Evolutionary conservation across 768 basidiomycete genomes (phyloP), one percentile per base, ranked within the genome.

Genomic region (Podaxis sp.): DNA sequence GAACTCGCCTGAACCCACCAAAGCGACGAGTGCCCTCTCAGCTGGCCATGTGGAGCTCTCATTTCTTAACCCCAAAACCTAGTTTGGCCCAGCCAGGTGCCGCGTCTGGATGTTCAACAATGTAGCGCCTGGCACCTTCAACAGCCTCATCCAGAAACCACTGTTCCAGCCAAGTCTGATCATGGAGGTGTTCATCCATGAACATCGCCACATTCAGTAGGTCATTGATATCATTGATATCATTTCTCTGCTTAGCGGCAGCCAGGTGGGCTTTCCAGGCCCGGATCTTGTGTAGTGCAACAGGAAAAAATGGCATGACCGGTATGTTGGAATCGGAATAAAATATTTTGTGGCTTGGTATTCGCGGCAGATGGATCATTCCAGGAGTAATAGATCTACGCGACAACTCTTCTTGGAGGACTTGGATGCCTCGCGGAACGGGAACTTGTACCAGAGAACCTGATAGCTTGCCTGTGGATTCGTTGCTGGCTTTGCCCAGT

Each of bases 281-380:
- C 11, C 80, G 63, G 14, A 76, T 55, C 6, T 80, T 65, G 36
- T 65, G 63, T 55, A 67, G 61, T 28, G 81, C 70, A 23, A 70
- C 65, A n/a, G 80, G 73, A 63, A 79, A 73, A 28, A 63, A 64
- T 0, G 59, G 69, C 55, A 65, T 59, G 21, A 61, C 40, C 10
- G 66, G 66, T 3, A 64, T 50, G 16, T 28, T 51, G 46, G 38
- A 62, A 4, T n/a, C 21, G 47, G 57, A 54, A 36, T 48, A 38
- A 10, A 37, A 14, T 14, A 57, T 57, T 21, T 48, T 47, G 56
- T 57, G 47, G 28, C 14, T 18, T 7, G 60, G 65, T 46, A 68
- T 61, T 36, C 13, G 50, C 27, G 66, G 65, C 11, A 67, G 63
- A 48, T 67, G 61, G 44, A 67, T 66, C 53, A 63, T 57, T 48